A percentile compares a stretch with the other conserved stretches of the same genome.
These are phyloP conservation scores for Tolypocladium cylindrosporum DNA, from an alignment of 2,329 filamentous ascomycete species.

Conservation along the genomic window DNA sequence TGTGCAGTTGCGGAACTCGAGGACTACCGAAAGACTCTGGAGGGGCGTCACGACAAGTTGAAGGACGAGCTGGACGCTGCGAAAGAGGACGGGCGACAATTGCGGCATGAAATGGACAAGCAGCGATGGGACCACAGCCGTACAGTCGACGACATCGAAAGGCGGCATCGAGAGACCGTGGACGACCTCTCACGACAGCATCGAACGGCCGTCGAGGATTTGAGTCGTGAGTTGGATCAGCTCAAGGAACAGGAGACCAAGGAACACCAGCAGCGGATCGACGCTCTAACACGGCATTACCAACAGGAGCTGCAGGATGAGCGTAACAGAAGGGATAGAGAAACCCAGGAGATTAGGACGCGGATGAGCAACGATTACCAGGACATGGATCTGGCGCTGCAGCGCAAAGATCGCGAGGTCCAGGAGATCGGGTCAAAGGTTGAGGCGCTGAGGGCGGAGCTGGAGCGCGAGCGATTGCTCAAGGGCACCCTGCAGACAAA, in stretches of 20 bases:
- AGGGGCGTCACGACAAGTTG: constrained; percentile 37
- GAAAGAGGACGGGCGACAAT: constrained; percentile 23
- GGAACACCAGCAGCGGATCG: constrained; percentile 58
- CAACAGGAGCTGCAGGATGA: constrained; percentile 59
- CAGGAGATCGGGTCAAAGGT: constrained; percentile 33
- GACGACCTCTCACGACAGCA: constrained; percentile 26
- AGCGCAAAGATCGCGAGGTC: constrained; percentile 45
- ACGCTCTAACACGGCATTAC: constrained; percentile 51
- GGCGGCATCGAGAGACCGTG: constrained; percentile 22
- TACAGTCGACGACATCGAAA: constrained; percentile 44
- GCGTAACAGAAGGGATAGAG: constrained; percentile 43
- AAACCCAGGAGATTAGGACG: constrained; percentile 54
- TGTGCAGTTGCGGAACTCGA: constrained; percentile 38
- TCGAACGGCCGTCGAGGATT: constrained; percentile 19
- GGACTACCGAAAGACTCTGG: constrained; percentile 33
- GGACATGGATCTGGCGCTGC: constrained; percentile 34
- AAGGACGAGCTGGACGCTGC: constrained; percentile 51
- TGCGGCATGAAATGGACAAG: constrained; percentile 25
- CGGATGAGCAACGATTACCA: constrained; percentile 41
- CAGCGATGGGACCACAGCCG: constrained; percentile 24
- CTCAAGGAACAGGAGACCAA: constrained; percentile 36
- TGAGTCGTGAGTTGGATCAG: constrained; percentile 35
- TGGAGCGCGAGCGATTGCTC: constrained; percentile 54
- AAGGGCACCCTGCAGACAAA: constrained; percentile 43
- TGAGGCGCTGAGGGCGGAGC: constrained; percentile 36